Evolutionary conservation across 768 basidiomycete species (phyloP).

Genomic region (Rhizopogon rudus): DNA sequence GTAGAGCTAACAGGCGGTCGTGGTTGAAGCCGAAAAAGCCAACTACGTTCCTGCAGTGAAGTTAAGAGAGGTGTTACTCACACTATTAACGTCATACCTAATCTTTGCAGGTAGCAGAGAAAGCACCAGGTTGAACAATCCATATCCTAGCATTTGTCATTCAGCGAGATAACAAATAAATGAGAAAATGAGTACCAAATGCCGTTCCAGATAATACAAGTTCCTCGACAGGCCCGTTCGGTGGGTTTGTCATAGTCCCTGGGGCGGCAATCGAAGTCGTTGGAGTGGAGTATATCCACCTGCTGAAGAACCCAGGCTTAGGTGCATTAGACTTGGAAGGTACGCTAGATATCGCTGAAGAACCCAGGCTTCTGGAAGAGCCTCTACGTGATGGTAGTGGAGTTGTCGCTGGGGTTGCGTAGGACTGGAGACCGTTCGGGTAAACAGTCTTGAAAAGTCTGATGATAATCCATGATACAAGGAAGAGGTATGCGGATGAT

Average conservation of each 20-base stretch:
- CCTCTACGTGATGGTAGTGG: constrained; percentile 31
- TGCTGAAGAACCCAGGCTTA: constrained; percentile 32
- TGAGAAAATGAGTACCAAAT: constrained; percentile 48
- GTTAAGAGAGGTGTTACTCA: background rate
- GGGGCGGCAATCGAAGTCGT: constrained; percentile 10
- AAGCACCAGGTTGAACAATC: constrained; percentile 77
- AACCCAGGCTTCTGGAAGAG: constrained; percentile 17
- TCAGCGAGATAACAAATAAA: background rate
- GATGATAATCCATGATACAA: constrained; percentile 1
- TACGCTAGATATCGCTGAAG: constrained; percentile 13
- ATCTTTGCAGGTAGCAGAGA: constrained; percentile 69
- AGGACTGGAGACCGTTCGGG: constrained; percentile 50
- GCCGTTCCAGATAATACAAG: constrained; percentile 71
- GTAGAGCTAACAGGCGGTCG: constrained; percentile 63
- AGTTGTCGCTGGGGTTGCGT: constrained; percentile 34
- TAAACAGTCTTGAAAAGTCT: constrained; percentile 67
- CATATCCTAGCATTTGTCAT: constrained; percentile 33
- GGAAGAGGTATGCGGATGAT: background rate
- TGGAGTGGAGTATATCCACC: constrained; percentile 26
- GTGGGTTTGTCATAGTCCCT: constrained; percentile 18
- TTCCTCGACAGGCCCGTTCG: constrained; percentile 63
- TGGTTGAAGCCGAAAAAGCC: constrained; percentile 76
- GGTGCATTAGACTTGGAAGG: constrained; percentile 13
- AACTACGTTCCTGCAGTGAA: constrained; percentile 50
- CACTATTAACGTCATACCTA: constrained; percentile 38